Percentiles rank a stretch among this genome's conserved stretches.
phyloP scores from a whole-genome alignment of 2,329 filamentous ascomycete genomes.

The Sporothrix euskadiensis region DNA sequence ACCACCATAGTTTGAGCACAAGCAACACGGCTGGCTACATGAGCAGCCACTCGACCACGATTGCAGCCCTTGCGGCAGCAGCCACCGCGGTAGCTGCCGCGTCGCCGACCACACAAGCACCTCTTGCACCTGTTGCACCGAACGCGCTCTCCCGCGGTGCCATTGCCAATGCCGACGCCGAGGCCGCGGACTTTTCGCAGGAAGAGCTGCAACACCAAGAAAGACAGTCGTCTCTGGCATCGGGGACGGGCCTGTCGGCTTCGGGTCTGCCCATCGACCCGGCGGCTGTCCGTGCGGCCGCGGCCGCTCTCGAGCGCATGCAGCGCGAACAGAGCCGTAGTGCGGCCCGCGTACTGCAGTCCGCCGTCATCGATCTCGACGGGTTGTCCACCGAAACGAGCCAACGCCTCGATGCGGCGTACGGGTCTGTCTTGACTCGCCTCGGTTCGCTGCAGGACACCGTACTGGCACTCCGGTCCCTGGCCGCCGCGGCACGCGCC shows the following conservation, averaged over 20 bases:
- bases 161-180: neutral
- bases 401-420: slow-evolving; percentile 69
- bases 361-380: slow-evolving; percentile 27
- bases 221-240: neutral
- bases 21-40: slow-evolving; percentile 4
- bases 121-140: neutral
- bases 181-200: neutral
- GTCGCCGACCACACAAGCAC: slow-evolving; percentile 14
- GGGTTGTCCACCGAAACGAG: slow-evolving; percentile 58
- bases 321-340: slow-evolving; percentile 29
- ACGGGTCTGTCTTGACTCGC: slow-evolving; percentile 72
- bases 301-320: slow-evolving; percentile 30
- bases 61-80: slow-evolving; percentile 29
- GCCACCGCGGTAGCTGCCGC: slow-evolving; percentile 19
- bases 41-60: slow-evolving; percentile 23
- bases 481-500: slow-evolving; percentile 62
- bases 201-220: slow-evolving; percentile 14
- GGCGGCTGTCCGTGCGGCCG: slow-evolving; percentile 28
- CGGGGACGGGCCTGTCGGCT: neutral
- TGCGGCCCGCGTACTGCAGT: slow-evolving; percentile 26
- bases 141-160: neutral
- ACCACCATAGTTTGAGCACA: slow-evolving; percentile 5
- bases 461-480: slow-evolving; percentile 63
- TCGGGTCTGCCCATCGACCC: slow-evolving; percentile 3
- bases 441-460: slow-evolving; percentile 64